Evolutionary conservation across 2,329 filamentous ascomycete genomes (phyloP).

Genomic region (Xylariomycetidae sp.): DNA sequence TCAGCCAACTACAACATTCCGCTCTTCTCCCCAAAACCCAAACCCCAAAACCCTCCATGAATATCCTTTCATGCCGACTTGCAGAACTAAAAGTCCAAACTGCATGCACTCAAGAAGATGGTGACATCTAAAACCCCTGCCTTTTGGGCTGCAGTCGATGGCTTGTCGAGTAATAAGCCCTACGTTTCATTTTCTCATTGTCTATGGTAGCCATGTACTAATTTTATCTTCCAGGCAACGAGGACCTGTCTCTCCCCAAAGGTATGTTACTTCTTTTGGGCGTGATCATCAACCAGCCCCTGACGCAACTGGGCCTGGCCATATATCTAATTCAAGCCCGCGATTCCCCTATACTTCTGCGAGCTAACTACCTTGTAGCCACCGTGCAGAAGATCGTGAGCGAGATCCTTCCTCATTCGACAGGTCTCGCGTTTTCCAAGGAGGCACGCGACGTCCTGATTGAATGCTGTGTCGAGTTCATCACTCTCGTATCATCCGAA

Average conservation of each 20-base stretch:
- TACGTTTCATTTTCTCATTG: constrained; percentile 1
- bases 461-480: constrained; percentile 98
- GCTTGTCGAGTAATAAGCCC: constrained; percentile 3
- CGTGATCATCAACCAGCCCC: neutral
- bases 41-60: constrained; percentile 1
- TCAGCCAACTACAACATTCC: neutral
- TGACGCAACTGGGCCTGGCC: neutral
- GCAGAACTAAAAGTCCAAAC: too few species aligned
- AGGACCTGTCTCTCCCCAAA: constrained; percentile 62
- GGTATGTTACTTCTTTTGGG: constrained; percentile 41
- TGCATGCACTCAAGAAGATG: too few species aligned
- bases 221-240: constrained; percentile 44
- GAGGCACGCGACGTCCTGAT: constrained; percentile 94
- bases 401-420: constrained; percentile 77
- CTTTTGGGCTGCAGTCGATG: constrained; percentile 4
- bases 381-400: constrained; percentile 84
- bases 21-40: neutral
- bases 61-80: constrained; percentile 2
- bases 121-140: constrained; percentile 6
- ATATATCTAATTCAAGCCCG: neutral
- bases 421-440: constrained; percentile 82
- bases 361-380: constrained; percentile 38
- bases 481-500: constrained; percentile 96
- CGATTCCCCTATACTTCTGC: neutral
- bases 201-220: constrained; percentile 4